A percentile compares a stretch with the other conserved stretches of the same genome.
Evolutionary conservation across 139 green algal species (phyloP).

Genomic region (Closterium sp.): DNA sequence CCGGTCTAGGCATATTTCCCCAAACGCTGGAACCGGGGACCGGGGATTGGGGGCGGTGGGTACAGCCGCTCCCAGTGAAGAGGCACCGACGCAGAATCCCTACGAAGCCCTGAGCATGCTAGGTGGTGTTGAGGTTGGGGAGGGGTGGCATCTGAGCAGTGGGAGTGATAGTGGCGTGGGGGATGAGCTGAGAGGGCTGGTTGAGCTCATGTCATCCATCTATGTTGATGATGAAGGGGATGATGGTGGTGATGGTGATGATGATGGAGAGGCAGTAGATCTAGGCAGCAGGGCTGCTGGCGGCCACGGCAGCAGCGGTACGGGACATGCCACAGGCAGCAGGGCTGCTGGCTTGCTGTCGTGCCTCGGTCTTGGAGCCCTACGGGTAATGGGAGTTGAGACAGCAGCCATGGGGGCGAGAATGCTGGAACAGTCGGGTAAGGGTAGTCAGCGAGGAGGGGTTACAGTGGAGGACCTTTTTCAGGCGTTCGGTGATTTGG

Average conservation of each 20-base stretch:
- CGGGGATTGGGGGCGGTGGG: neutral
- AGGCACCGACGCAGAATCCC: neutral
- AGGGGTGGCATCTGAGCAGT: neutral
- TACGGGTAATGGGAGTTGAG: neutral
- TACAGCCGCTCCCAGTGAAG: neutral
- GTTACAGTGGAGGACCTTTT: neutral
- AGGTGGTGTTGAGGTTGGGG: neutral
- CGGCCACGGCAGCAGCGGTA: neutral
- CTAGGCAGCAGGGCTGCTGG: too few species aligned
- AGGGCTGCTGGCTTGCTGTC: neutral
- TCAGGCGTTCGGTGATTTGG: neutral
- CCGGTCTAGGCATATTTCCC: neutral
- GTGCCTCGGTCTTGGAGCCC: neutral
- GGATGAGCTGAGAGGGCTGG: neutral
- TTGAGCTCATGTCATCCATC: neutral
- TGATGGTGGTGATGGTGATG: neutral
- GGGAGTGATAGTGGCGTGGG: neutral
- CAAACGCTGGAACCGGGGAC: neutral
- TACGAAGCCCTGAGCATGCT: neutral
- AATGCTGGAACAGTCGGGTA: neutral
- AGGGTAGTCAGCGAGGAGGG: neutral
- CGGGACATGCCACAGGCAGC: neutral
- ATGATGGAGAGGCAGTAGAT: neutral
- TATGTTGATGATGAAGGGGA: neutral
- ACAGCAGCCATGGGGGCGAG: neutral